Base-by-base conservation (phyloP, 2,329 filamentous ascomycete genomes). In the Nemania serpens region DNA sequence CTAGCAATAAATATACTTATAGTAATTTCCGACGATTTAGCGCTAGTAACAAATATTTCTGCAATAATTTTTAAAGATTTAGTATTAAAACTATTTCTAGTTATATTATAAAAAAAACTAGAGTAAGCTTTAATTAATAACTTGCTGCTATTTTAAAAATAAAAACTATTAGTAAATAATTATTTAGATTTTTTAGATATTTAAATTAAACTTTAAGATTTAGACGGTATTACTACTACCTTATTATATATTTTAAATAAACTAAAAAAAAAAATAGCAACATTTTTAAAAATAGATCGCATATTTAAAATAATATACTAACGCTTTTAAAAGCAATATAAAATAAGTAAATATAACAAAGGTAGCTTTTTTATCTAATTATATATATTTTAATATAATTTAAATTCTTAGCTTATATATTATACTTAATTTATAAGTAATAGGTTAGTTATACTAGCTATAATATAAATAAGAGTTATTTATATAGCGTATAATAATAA, bases 231-330 rank as follows among this genome's bases (percentile, higher is more conserved):
- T 33, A 47, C n/a, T 33, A 33, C 33, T 2, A n/a, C 13, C 7
- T 29, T 17, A 6, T n/a, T 47, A n/a, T 47, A 47, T n/a, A n/a
- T 47, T 33, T 17, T 10, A 3, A 33, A 47, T n/a, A 33, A 47
- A 47, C n/a, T 47, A n/a, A 33, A 47, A 17, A 20, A 36, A 12
- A 36, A 36, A 36, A 49, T 49, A 36, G 5, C 7, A 1, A 13
- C 5, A 45, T 6, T 13, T 11, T 13, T 49, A 20, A 3, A 36
- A 18, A 49, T 13, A 18, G 18, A 49, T 9, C 5, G 5, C 3
- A 49, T 12, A 9, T 49, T 49, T 49, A 29, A 49, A 29, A 49
- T 5, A 18, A 49, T 49, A 13, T 49, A 49, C 36, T 36, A 49
- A 49, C 29, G 29, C 20, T 49, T 49, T 2, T 20, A 36, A 49